Conservation (phyloP, 352 stramenopile genomes). For the Pythium dissotocum region DNA sequence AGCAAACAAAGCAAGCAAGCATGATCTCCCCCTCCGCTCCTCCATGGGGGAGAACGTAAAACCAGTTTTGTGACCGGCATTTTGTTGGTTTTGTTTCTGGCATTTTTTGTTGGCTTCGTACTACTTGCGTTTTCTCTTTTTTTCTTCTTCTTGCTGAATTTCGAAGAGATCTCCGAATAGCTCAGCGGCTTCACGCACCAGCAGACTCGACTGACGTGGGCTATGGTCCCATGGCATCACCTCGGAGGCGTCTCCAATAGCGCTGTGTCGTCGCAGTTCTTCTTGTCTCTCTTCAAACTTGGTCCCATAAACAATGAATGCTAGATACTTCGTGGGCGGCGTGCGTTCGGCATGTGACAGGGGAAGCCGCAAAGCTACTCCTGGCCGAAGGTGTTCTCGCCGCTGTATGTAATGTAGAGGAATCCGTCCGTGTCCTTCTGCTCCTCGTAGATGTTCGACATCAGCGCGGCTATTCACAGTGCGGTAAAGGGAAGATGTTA, state of each 20-base stretch:
- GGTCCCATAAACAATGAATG: slow-evolving; percentile 29
- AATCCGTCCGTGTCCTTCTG: slow-evolving; percentile 99
- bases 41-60: not conserved
- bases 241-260: not conserved
- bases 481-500: not conserved
- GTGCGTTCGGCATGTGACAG: not conserved
- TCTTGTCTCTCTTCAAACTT: slow-evolving; percentile 17
- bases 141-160: slow-evolving; percentile 4
- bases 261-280: not conserved
- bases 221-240: not conserved
- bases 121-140: slow-evolving; percentile 5
- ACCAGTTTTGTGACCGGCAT: not conserved
- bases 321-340: slow-evolving; percentile 31
- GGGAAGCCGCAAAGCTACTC: slow-evolving; percentile 28
- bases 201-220: not conserved
- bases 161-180: not conserved
- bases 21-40: not conserved
- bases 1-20: not conserved
- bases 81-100: slow-evolving; percentile 1
- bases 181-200: not conserved
- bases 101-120: slow-evolving; percentile 1
- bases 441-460: slow-evolving; percentile 99
- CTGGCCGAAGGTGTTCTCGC: slow-evolving; percentile 98
- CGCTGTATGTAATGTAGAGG: slow-evolving; percentile 99
- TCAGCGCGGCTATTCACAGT: slow-evolving; percentile 85